Evolutionary conservation across 331 rosid species (phyloP), one percentile per base, ranked within the genome.

Genomic region (Malus hybrid): DNA sequence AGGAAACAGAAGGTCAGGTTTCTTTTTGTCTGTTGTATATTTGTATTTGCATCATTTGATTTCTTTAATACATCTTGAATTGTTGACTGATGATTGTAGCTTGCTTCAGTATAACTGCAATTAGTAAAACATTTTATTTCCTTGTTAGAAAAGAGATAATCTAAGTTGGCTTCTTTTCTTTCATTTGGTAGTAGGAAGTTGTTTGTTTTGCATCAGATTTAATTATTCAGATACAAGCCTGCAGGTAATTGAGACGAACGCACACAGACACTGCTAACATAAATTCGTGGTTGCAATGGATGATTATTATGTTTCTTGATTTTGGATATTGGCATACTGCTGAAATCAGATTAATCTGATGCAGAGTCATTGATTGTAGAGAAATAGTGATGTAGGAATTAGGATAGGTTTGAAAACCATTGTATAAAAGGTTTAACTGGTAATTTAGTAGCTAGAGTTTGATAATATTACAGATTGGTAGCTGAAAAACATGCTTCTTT

Each of bases 1-100:
- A 86, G 91, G 89, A 91, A 84, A 84, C 89, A 73, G 42, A 87
- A 88, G 98, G 98, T 93, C 71, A 76, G 87, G 30, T 74, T 81
- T 24, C 71, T 78, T 73, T 19, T 24, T 52, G 68, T 68, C 50
- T 85, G 57, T 48, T 70, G 28, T 70, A 44, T 66, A 50, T 58
- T 56, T 42, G 33, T 66, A 58, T 76, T 22, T 63, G 18, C 55
- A 33, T 74, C 53, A 75, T 73, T 72, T 70, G 4, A 13, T 34
- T 50, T 75, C 66, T 57, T 36, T 30, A 70, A 63, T 75, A 62
- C 36, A 30, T 56, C 42, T 48, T 78, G 28, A 62, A 39, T 68
- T 36, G 16, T 32, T 60, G 68, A 68, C 13, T 33, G 10, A 30
- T 64, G 61, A 29, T 58, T 56, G 70, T 52, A 36, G 60, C 36